Conservation (phyloP, 2,329 filamentous ascomycete genomes). For the Phyllosticta citrichinensis region DNA sequence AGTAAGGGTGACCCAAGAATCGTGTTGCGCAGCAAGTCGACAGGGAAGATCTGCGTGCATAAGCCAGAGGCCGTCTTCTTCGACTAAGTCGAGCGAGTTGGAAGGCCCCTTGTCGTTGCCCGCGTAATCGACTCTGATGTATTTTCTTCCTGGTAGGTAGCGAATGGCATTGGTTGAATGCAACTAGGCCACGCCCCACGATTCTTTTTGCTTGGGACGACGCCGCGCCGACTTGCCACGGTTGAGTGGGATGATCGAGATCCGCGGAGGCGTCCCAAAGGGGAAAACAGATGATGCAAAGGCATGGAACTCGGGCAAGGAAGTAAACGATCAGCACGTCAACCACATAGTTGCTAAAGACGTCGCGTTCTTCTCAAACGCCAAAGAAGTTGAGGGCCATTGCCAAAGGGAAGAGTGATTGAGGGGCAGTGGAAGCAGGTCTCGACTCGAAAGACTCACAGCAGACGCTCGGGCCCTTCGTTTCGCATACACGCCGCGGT, state of each 20-base stretch:
- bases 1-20: constrained; percentile 34
- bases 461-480: background rate
- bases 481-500: background rate
- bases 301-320: background rate
- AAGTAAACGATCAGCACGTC: background rate
- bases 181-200: background rate
- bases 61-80: constrained; percentile 36
- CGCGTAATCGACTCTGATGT: background rate
- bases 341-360: background rate
- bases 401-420: background rate
- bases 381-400: background rate
- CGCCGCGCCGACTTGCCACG: background rate
- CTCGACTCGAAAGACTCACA: background rate
- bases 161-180: background rate
- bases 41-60: constrained; percentile 34
- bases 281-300: background rate
- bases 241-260: background rate
- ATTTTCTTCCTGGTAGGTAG: background rate
- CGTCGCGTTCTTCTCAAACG: background rate
- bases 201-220: background rate
- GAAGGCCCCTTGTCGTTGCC: background rate
- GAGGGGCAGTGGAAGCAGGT: background rate
- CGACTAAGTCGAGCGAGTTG: constrained; percentile 17
- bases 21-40: constrained; percentile 29
- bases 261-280: background rate